A percentile compares a stretch with the other conserved stretches of the same genome.
These are phyloP conservation scores for Colletotrichum tropicicola DNA, from an alignment of 2,329 filamentous ascomycete species.

Conservation along the genomic window DNA sequence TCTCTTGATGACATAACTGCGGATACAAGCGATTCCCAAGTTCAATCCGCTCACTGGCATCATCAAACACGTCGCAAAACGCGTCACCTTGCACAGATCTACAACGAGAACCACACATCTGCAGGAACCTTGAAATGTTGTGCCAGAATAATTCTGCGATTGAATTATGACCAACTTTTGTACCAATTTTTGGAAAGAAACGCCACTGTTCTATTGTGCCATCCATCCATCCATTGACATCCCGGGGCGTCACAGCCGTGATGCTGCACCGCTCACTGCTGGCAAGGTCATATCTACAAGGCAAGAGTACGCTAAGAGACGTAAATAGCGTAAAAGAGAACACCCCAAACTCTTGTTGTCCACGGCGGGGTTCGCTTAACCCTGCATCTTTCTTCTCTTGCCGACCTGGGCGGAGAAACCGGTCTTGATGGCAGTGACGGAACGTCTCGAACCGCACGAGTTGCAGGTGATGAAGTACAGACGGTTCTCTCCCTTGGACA, in stretches of 20 bases:
- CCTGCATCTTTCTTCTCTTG: slow-evolving; percentile 95
- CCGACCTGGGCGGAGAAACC: slow-evolving; percentile 99
- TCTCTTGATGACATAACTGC: too few species aligned
- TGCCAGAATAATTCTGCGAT: not conserved
- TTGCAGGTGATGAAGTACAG: slow-evolving; percentile 85
- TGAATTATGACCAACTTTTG: slow-evolving; percentile 8
- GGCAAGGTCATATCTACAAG: slow-evolving; percentile 26
- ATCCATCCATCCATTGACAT: slow-evolving; percentile 23
- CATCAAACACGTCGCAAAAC: too few species aligned
- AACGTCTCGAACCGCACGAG: slow-evolving; percentile 82
- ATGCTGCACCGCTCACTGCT: slow-evolving; percentile 25
- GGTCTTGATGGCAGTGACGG: slow-evolving; percentile 98
- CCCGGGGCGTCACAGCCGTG: slow-evolving; percentile 11
- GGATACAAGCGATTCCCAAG: too few species aligned
- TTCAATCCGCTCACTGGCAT: too few species aligned
- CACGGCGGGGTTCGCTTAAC: slow-evolving; percentile 57
- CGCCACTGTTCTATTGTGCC: slow-evolving; percentile 27
- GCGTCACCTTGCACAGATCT: too few species aligned
- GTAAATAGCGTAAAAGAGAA: slow-evolving; percentile 28
- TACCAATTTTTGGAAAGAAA: slow-evolving; percentile 22
- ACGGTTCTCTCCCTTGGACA: slow-evolving; percentile 99
- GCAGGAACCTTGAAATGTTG: too few species aligned
- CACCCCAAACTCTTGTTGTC: slow-evolving; percentile 13
- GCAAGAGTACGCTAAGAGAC: slow-evolving; percentile 27
- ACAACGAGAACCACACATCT: too few species aligned